Evolutionary conservation across 169 alveolate species (phyloP), one percentile per base, ranked within the genome.

Genomic region (Pseudocohnilembus persalinus): DNA sequence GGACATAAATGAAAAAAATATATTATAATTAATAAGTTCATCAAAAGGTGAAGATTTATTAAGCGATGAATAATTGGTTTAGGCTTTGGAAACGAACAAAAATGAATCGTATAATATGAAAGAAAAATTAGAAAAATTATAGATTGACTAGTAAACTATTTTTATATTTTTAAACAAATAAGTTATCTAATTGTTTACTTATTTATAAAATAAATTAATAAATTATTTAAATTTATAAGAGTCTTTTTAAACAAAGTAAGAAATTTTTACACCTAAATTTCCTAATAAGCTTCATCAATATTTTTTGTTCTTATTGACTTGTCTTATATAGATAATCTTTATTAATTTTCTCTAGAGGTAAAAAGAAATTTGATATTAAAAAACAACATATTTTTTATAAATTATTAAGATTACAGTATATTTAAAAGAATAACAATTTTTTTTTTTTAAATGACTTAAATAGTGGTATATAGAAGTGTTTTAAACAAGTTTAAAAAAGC

Each of bases 261-360:
- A 49, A 49, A 49, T 20, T 49, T 49, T 49, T 11, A 49, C 68
- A 93, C 94, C 75, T 97, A 96, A 81, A 95, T 96, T 82, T 93
- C 94, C 96, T 96, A 96, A 85, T 95, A 93, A 76, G 93, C 92
- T 85, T 88, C 96, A 28, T 89, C 94, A 29, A 93, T 91, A 74
- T 90, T 92, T 89, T 92, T 91, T 88, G 82, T 82, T 34, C 63
- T 49, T 49, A 49, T 49, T 20, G 68, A 49, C 20, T 20, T 49
- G 20, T 49, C 4, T 11, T 11, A 49, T 11, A 20, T 49, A 49
- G 68, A 49, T 4, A 4, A 4, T 20, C 4, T 49, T 4, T 49
- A 49, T 49, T 49, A 49, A 49, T 49, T 49, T 49, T 49, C 68
- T 11, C 68, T 49, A 11, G 68, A 49, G n/a, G n/a, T n/a, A n/a